phyloP scores from a whole-genome alignment of 78 protist species.

The Dictyostelium citrinum region DNA sequence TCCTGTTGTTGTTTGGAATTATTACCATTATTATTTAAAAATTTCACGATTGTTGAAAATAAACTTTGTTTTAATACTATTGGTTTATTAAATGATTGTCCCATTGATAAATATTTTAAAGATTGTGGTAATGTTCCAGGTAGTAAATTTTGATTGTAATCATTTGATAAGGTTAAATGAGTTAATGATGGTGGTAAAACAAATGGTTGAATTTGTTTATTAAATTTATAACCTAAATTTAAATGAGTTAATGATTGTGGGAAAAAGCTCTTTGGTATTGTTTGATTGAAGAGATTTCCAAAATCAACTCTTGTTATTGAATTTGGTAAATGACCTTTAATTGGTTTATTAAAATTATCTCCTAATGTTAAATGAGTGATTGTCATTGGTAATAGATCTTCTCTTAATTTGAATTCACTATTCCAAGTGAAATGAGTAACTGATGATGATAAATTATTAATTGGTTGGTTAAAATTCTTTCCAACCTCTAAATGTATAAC shows the following conservation, averaged over 20 bases:
- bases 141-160: neutral
- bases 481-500: neutral
- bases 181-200: conserved; percentile 13
- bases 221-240: neutral
- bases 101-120: neutral
- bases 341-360: neutral
- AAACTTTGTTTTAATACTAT: neutral
- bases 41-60: neutral
- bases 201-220: neutral
- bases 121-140: conserved; percentile 8
- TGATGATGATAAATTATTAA: neutral
- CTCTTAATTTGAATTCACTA: neutral
- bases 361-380: neutral
- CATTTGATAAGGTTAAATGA: neutral
- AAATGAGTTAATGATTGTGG: neutral
- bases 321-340: conserved; percentile 13
- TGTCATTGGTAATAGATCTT: neutral
- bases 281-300: neutral
- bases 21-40: neutral
- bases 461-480: neutral
- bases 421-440: neutral
- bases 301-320: neutral
- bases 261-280: neutral
- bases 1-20: neutral
- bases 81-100: neutral